Evolutionary conservation across 352 stramenopile species (phyloP).

Genomic region (Sclerospora graminicola): DNA sequence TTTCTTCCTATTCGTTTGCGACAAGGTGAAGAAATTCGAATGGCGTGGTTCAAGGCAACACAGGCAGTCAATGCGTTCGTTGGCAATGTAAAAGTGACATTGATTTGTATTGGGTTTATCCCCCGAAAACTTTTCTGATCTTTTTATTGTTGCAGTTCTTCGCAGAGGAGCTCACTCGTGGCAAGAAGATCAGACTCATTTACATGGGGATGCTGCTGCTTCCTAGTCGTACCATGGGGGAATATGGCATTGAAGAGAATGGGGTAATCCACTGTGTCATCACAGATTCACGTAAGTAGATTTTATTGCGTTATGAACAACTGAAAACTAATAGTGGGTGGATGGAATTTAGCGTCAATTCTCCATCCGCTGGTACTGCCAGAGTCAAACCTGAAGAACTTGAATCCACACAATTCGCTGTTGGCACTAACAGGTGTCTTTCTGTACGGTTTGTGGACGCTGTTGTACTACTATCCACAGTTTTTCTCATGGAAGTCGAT

Average conservation of each 20-base stretch:
- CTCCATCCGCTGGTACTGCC: slow-evolving; percentile 33
- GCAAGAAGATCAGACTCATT: slow-evolving; percentile 63
- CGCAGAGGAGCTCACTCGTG: slow-evolving; percentile 30
- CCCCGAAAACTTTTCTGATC: background rate
- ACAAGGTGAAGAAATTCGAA: slow-evolving; percentile 37
- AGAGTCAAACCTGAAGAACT: slow-evolving; percentile 38
- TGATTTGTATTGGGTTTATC: too few relatives aligned
- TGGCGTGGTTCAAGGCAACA: slow-evolving; percentile 53
- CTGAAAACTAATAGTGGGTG: slow-evolving; percentile 9
- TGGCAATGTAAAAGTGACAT: too few relatives aligned
- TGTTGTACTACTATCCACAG: slow-evolving; percentile 74
- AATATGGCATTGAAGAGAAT: slow-evolving; percentile 68
- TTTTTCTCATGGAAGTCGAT: slow-evolving; percentile 70
- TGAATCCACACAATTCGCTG: slow-evolving; percentile 49
- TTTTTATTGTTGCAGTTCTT: slow-evolving; percentile 43
- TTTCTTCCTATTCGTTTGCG: slow-evolving; percentile 49
- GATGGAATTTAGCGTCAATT: slow-evolving; percentile 20
- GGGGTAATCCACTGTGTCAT: slow-evolving; percentile 70
- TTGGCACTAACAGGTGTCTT: slow-evolving; percentile 50
- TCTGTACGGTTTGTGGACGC: slow-evolving; percentile 65
- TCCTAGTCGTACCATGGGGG: slow-evolving; percentile 48
- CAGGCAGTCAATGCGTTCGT: slow-evolving; percentile 24
- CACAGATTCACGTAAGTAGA: slow-evolving; percentile 50
- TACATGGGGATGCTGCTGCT: slow-evolving; percentile 78
- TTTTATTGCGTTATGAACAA: slow-evolving; percentile 4